Conservation (phyloP, 129 eudicot species). For the Helianthus tuberosus region DNA sequence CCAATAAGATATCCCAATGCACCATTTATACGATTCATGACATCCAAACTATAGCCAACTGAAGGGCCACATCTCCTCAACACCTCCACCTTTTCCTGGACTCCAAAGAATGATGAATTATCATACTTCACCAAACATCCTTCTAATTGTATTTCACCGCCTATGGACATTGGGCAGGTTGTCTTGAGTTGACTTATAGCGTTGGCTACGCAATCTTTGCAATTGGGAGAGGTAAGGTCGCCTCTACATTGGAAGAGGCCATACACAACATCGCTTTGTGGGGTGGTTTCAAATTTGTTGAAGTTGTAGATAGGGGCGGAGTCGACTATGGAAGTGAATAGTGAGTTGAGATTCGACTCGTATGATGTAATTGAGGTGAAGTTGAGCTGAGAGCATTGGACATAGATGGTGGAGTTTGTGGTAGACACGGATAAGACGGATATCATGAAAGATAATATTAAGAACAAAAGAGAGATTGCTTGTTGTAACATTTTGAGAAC, state of each 20-base stretch:
- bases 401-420: conserved; percentile 46
- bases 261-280: conserved; percentile 43
- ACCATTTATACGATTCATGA: not conserved
- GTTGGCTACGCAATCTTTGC: conserved; percentile 42
- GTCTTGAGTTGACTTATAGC: conserved; percentile 53
- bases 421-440: conserved; percentile 33
- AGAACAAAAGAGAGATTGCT: not conserved
- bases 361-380: conserved; percentile 41
- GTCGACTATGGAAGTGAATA: conserved; percentile 59
- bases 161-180: conserved; percentile 4
- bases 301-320: conserved; percentile 45
- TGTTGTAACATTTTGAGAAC: conserved; percentile 1
- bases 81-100: not conserved
- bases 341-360: conserved; percentile 59
- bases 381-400: conserved; percentile 52
- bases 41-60: not conserved
- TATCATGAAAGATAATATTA: not conserved
- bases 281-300: conserved; percentile 50
- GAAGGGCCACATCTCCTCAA: conserved; percentile 5
- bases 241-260: conserved; percentile 47
- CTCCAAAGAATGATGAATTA: not conserved
- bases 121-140: conserved; percentile 13
- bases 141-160: not conserved
- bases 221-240: conserved; percentile 15
- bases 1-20: not conserved